Evolutionary conservation across 495 filamentous ascomycete genomes (phyloP).

Genomic region (Podospora conica): DNA sequence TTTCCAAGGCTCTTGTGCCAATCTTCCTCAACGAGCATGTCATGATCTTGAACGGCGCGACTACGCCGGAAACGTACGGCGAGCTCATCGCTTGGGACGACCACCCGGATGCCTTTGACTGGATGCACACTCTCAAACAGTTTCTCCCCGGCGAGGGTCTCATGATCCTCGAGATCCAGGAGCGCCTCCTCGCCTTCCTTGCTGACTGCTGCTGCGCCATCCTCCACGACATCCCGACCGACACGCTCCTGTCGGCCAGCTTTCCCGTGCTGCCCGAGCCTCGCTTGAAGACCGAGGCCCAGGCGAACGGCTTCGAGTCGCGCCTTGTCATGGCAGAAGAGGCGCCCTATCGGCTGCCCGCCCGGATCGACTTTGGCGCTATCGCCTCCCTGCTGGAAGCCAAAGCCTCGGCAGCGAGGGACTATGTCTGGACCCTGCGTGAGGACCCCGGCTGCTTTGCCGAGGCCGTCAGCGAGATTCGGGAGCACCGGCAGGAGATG

Average conservation of each 20-base stretch:
- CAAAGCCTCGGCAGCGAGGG: slow-evolving; percentile 33
- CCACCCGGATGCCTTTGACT: slow-evolving; percentile 1
- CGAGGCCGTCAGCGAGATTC: slow-evolving; percentile 24
- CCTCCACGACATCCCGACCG: slow-evolving; percentile 30
- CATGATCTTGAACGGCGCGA: slow-evolving; percentile 39
- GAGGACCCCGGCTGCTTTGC: slow-evolving; percentile 52
- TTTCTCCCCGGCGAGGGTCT: slow-evolving; percentile 39
- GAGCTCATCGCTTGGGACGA: no score
- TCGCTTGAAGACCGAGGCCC: slow-evolving; percentile 22
- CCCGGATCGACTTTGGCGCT: slow-evolving; percentile 34
- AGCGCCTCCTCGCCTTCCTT: slow-evolving; percentile 40
- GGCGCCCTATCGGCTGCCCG: slow-evolving; percentile 42
- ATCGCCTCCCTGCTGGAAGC: slow-evolving; percentile 37
- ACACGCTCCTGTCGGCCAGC: neutral
- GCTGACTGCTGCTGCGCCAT: slow-evolving; percentile 31
- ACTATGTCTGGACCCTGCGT: slow-evolving; percentile 47
- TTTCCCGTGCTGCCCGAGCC: slow-evolving; percentile 28
- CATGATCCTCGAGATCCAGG: slow-evolving; percentile 42
- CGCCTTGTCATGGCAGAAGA: slow-evolving; percentile 33
- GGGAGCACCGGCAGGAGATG: slow-evolving; percentile 39
- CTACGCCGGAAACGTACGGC: slow-evolving; percentile 37
- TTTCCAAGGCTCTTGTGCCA: no score
- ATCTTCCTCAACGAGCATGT: no score
- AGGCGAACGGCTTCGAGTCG: slow-evolving; percentile 9
- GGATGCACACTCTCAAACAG: no score